phyloP scores from a whole-genome alignment of 2,329 filamentous ascomycete genomes.

The Westerdykella sp. region DNA sequence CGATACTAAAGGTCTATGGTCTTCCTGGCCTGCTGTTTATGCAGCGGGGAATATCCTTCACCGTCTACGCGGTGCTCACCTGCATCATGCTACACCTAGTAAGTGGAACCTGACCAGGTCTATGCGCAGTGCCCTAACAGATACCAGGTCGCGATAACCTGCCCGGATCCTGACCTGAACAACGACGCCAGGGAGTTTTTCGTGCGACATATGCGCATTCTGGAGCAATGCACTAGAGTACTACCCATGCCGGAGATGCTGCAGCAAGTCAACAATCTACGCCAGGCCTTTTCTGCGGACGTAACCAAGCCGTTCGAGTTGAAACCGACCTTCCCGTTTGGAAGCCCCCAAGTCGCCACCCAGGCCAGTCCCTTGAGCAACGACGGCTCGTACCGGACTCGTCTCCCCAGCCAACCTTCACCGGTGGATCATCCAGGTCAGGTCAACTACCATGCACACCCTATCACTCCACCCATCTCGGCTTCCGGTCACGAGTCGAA shows the following conservation, averaged over 20 bases:
- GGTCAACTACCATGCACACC: conserved; percentile 62
- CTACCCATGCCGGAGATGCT: conserved; percentile 90
- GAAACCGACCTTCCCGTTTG: conserved; percentile 80
- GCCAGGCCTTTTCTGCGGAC: conserved; percentile 87
- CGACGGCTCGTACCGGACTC: conserved; percentile 45
- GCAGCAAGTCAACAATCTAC: conserved; percentile 79
- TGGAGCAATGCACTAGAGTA: conserved; percentile 74
- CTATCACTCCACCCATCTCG: conserved; percentile 76
- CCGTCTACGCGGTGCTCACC: conserved; percentile 84
- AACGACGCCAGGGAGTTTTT: conserved; percentile 82
- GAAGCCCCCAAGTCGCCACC: conserved; percentile 63
- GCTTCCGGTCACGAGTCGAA: conserved; percentile 66
- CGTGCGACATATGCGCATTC: conserved; percentile 84
- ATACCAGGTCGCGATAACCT: conserved; percentile 77
- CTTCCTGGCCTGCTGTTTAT: conserved; percentile 79
- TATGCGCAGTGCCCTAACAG: conserved; percentile 8
- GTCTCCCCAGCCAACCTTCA: conserved; percentile 42
- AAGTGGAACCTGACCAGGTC: conserved; percentile 39
- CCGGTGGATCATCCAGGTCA: conserved; percentile 49
- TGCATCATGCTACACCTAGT: conserved; percentile 92
- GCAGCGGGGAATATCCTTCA: conserved; percentile 90
- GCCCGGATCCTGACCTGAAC: conserved; percentile 83
- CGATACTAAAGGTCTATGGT: conserved; percentile 68
- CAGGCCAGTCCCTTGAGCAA: conserved; percentile 56
- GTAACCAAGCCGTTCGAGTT: conserved; percentile 78